These are phyloP conservation scores for Trichomonascaceae sp. DNA, from an alignment of 1,139 yeast species.

Conservation along the genomic window DNA sequence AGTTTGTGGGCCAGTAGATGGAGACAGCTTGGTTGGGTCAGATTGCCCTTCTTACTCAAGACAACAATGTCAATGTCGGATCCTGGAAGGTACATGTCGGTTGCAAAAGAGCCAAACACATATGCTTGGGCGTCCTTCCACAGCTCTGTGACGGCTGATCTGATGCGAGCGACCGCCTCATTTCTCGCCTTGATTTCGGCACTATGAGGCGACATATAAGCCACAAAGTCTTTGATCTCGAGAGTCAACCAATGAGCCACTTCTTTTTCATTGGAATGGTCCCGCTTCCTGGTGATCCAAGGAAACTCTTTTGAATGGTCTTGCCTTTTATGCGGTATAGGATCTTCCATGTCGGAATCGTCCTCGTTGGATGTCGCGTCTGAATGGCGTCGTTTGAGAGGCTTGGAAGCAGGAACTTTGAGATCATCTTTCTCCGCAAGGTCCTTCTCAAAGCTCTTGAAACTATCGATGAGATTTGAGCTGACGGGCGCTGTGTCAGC, in stretches of 20 bases:
- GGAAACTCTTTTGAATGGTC: conserved; percentile 38
- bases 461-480: too few relatives aligned
- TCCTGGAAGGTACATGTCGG: conserved; percentile 87
- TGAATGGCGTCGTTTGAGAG: too few relatives aligned
- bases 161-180: conserved; percentile 47
- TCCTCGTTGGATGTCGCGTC: too few relatives aligned
- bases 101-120: conserved; percentile 93
- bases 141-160: conserved; percentile 39
- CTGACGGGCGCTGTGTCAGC: too few relatives aligned
- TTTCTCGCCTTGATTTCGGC: conserved; percentile 64
- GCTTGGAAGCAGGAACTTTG: too few relatives aligned
- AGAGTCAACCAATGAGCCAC: conserved; percentile 78
- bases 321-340: conserved; percentile 4
- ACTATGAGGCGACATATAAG: conserved; percentile 75
- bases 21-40: conserved; percentile 54
- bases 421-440: too few relatives aligned
- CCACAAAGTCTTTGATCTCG: conserved; percentile 79
- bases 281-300: conserved; percentile 69
- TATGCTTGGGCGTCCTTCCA: conserved; percentile 80
- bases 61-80: conserved; percentile 95
- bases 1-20: conserved; percentile 66
- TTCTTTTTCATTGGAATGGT: conserved; percentile 60
- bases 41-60: conserved; percentile 48
- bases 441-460: too few relatives aligned
- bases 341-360: too few relatives aligned